Evolutionary conservation across 2,329 filamentous ascomycete species (phyloP), one percentile per base, ranked within the genome.

Genomic region (Plectosphaerella cucumerina): DNA sequence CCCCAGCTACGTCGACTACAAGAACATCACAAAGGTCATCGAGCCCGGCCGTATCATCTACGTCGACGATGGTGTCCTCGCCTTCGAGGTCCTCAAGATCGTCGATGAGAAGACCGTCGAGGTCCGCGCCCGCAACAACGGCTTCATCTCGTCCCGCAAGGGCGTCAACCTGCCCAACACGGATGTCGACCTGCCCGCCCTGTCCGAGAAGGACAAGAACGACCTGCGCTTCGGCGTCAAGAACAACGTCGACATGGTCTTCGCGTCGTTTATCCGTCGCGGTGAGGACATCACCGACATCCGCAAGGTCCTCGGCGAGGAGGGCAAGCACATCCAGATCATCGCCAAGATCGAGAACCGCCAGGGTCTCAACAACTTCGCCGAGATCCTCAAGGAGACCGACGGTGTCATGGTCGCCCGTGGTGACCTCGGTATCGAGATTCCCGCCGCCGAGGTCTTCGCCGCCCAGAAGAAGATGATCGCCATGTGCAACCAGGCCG

Each of bases 381-480:
- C 89, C 63, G 93, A 97, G 78, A 99, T 99, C 65, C 85, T 99
- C 54, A 82, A 84, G 68, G 90, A 92, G 78, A 97, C 94, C 6
- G 94, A 99, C 71, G 94, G 94, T 82, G 92, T 99, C 78, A 99
- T 99, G 94, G 94, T 99, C 62, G 94, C 94, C 65, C 93, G 94
- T 84, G 94, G 94, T 78, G 94, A 97, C 69, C 78, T 96, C 59
- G 94, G 94, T 80, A 99, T 99, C 64, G 94, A 99, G 78, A 99
- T 99, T 64, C 93, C 94, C 47, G 93, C 94, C 55, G 90, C 93
- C 58, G 94, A 99, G 81, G 94, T 99, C 60, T 99, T 99, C 75
- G 90, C 96, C 62, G 94, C 94, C 51, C 94, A 99, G 82, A 99
- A 99, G 88, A 99, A 99, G 90, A 92, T 99, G 84, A 99, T 99